Base-by-base conservation (phyloP, 768 basidiomycete species). In the Mycena crocata region DNA sequence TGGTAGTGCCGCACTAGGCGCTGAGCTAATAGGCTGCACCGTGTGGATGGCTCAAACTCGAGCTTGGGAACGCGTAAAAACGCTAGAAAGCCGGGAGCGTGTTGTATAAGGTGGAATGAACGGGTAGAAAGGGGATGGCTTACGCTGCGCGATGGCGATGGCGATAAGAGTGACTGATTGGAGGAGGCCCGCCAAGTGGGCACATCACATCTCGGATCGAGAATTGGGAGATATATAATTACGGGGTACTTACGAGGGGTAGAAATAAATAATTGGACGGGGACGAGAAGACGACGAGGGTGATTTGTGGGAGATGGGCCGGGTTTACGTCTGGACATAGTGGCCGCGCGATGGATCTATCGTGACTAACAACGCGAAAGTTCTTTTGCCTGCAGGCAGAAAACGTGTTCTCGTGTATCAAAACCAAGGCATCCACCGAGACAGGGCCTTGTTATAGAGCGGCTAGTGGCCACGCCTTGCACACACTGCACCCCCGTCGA, bases 341-440 rank as follows among this genome's bases (percentile, higher is more conserved):
- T 56, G 56, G 55, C 34, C 45, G 52, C 42, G 48, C 46, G 52
- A 62, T 67, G 55, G 23, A 68, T 64, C 67, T 56, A 45, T 61
- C 40, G 62, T 64, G 67, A 64, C 56, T 57, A 62, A 66, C 24
- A 13, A 76, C 77, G 77, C 75, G 75, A 81, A 82, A 82, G 70
- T 78, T 76, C 73, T 68, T 73, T 75, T 86, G 89, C 90, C 89
- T 90, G 89, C 88, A 91, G 90, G 90, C 90, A 89, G 79, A 82
- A 84, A 90, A 90, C 90, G 90, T 91, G 85, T 80, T 80, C 86
- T 79, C 77, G 81, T 78, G 78, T 81, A 87, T 88, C 86, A 85
- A 87, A 90, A 83, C 75, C 58, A 48, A 81, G 81, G 78, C 78
- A 80, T 80, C 66, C 65, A 73, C 73, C 81, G 80, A 79, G 78